Evolutionary conservation across 2,329 filamentous ascomycete species (phyloP).

Genomic region (Lojkania enalia): DNA sequence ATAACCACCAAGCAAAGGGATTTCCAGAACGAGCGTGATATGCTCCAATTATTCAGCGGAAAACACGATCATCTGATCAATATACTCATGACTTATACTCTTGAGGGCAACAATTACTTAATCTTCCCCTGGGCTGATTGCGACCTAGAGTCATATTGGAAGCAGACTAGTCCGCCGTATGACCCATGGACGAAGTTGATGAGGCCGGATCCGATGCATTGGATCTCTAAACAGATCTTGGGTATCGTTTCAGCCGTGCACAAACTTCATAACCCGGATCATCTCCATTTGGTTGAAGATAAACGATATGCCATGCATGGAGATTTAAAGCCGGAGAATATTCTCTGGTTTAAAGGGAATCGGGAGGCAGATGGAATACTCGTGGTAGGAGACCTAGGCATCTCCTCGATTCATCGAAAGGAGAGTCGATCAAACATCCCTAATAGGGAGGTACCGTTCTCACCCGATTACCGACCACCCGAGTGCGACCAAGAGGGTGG

Average conservation of each 20-base stretch:
- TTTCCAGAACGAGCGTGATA: conserved; percentile 10
- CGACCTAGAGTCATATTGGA: conserved; percentile 11
- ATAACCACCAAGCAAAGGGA: conserved; percentile 4
- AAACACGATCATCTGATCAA: conserved; percentile 11
- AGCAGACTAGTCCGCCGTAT: neutral
- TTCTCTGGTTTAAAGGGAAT: conserved; percentile 5
- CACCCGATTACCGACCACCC: conserved; percentile 17
- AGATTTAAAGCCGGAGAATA: conserved; percentile 14
- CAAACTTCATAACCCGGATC: conserved; percentile 8
- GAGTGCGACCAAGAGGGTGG: conserved; percentile 20
- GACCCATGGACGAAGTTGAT: neutral
- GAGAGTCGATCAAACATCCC: conserved; percentile 9
- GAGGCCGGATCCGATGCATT: neutral
- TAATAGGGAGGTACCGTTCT: conserved; percentile 2
- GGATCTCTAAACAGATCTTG: conserved; percentile 9
- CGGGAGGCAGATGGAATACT: conserved; percentile 3
- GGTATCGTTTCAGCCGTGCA: conserved; percentile 6
- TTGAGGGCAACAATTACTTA: conserved; percentile 3
- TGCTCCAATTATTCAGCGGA: conserved; percentile 11
- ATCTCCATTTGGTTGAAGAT: neutral
- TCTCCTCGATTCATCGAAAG: conserved; percentile 3
- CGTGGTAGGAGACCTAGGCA: conserved; percentile 10
- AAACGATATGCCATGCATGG: conserved; percentile 9
- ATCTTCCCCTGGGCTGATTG: conserved; percentile 12
- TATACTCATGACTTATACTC: conserved; percentile 11